Evolutionary conservation across 345 rosid genomes (phyloP), one percentile per base, ranked within the genome.

Genomic region (Ceriops tagal): DNA sequence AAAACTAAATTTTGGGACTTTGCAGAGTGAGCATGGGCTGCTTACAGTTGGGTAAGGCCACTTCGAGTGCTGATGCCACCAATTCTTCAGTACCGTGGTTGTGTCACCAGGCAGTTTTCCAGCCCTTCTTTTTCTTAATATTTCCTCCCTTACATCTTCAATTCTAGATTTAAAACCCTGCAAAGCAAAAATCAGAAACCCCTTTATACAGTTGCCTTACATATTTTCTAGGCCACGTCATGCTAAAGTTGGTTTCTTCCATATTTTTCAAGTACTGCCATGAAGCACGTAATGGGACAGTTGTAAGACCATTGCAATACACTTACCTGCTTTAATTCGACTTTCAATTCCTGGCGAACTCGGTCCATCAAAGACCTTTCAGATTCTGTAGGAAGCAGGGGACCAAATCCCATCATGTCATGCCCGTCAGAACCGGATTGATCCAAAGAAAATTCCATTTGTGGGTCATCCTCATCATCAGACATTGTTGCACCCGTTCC

Each of bases 11-110:
- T 21, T 56, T 56, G 24, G 59, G 28, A 56, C 24, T 28, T 3
- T 30, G 27, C 3, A 26, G 6, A 52, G 65, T 9, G 68, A 8
- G 19, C 26, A 11, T 10, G 22, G 15, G 47, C 18, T 55, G 72
- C 89, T 88, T 79, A 93, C 98, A 63, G 97, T 95, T 66, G 99
- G 99, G 71, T 95, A 95, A 37, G 99, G 99, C 99, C 99, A 95
- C 64, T 91, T 95, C 5, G 97, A 87, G 69, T 95, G 99, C 80
- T 91, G 93, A 70, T 86, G 97, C 98, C 98, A 93, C 98, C 98
- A 93, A 57, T 78, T 88, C 65, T 93, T 93, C 31, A 93, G 89
- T 47, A 93, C 97, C 10, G 93, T 77, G 22, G 98, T 93, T 66
- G 98, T 93, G 86, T 91, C 98, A 21, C 98, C 98, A 0, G 98